These are phyloP conservation scores for Schizochytrium sp. DNA, from an alignment of 108 stramenopile genomes.

Conservation along the genomic window DNA sequence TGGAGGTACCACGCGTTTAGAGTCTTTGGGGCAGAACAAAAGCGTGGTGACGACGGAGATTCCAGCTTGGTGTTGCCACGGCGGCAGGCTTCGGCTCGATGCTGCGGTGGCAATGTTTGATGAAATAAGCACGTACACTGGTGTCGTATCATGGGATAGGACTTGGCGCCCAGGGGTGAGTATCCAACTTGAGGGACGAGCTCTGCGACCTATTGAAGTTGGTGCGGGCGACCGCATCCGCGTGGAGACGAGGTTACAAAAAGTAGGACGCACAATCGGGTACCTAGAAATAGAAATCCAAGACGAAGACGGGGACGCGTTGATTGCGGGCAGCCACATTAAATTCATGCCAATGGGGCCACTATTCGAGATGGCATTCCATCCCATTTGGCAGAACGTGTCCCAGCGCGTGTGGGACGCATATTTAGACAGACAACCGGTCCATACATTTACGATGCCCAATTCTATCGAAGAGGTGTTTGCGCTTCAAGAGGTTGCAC, in stretches of 20 bases:
- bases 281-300: not conserved
- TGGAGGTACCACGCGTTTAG: not conserved
- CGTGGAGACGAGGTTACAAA: constrained; percentile 6
- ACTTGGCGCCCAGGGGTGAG: not conserved
- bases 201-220: constrained; percentile 28
- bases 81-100: constrained; percentile 35
- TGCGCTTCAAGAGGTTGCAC: not conserved
- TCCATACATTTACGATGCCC: constrained; percentile 15
- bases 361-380: not conserved
- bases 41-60: constrained; percentile 8
- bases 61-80: not conserved
- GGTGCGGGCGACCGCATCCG: not conserved
- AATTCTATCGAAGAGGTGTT: constrained; percentile 19
- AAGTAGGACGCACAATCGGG: constrained; percentile 20
- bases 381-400: not conserved
- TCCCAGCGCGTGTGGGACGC: not conserved
- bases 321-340: not conserved
- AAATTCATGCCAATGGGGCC: constrained; percentile 46
- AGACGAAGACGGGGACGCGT: constrained; percentile 42
- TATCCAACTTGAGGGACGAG: constrained; percentile 24
- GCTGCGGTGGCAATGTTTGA: constrained; percentile 33
- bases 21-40: not conserved
- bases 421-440: not conserved
- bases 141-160: constrained; percentile 23
- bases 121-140: constrained; percentile 38